Evolutionary conservation across 306 rosid species (phyloP), one percentile per base, ranked within the genome.

Genomic region (Castanea mollissima): DNA sequence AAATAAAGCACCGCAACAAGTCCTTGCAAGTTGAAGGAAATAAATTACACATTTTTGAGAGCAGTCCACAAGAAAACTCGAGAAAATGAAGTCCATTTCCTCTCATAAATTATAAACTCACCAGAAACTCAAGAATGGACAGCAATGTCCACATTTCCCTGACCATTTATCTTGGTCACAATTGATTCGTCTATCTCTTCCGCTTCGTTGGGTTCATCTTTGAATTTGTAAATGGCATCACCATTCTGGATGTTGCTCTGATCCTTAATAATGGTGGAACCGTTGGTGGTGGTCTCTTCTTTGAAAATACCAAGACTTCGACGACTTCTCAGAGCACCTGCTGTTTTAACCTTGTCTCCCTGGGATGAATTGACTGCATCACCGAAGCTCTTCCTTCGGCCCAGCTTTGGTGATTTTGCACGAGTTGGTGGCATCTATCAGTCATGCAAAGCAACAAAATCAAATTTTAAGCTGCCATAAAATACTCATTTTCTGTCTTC

Each of bases 391-490:
- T 93, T 96, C 77, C 90, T 90, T 73, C 97, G 86, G 73, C 99
- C 98, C 76, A 96, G 91, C 86, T 93, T 96, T 73, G 99, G 98
- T 55, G 99, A 93, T 86, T 89, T 96, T 54, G 97, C 97, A 57
- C 99, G 98, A 38, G 99, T 93, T 4, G 99, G 94, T 73, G 99
- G 98, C 54, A 77, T 89, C 98, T 96, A 89, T 38, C 73, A 88
- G 54, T 9, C 38, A 74, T 74, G 63, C 76, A 82, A 76, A 52
- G 76, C 64, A 78, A 84, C 49, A 71, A 5, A 57, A 76, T 49
- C 74, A 68, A 82, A 32, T 56, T 72, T 81, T 75, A 67, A 69
- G 87, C 55, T 21, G 57, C 69, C 83, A 79, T 69, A 55, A 41
- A 41, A 41, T 41, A 41, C 12, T 41, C 46, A 41, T 41, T 41